These are phyloP conservation scores for Psilocybe mexicana DNA, from an alignment of 1,284 basidiomycete genomes.

Conservation along the genomic window DNA sequence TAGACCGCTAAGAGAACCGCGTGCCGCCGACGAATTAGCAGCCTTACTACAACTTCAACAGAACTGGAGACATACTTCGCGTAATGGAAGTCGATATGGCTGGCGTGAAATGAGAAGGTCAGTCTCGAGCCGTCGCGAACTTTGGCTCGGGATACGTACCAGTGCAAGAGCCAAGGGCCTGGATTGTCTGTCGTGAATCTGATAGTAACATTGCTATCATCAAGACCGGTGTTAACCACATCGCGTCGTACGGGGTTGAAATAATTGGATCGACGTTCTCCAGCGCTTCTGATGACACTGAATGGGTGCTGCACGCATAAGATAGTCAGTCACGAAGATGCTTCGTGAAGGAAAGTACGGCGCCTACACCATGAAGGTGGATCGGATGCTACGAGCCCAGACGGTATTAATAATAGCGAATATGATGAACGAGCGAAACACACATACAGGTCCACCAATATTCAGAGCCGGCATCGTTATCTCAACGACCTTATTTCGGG, in stretches of 20 bases:
- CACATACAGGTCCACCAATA: conserved; percentile 37
- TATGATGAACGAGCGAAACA: neutral
- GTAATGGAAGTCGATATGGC: conserved; percentile 36
- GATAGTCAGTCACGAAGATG: neutral
- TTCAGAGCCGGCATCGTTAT: conserved; percentile 32
- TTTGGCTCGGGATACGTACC: conserved; percentile 26
- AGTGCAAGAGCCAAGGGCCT: conserved; percentile 49
- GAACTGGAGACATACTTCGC: conserved; percentile 11
- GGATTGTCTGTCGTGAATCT: conserved; percentile 37
- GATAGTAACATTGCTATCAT: conserved; percentile 36
- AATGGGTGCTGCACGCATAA: conserved; percentile 30
- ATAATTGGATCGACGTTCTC: conserved; percentile 34
- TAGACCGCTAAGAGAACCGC: conserved; percentile 30
- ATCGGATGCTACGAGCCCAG: neutral
- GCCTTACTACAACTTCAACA: neutral
- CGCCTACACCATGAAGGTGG: conserved; percentile 35
- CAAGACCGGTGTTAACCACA: conserved; percentile 35
- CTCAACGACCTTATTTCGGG: conserved; percentile 21
- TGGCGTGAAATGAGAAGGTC: conserved; percentile 7
- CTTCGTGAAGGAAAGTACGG: neutral
- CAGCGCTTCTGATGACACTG: conserved; percentile 35
- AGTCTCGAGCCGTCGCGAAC: neutral
- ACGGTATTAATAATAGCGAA: neutral
- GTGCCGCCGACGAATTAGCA: neutral
- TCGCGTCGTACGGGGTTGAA: conserved; percentile 40